Evolutionary conservation across 129 eudicot species (phyloP).

Genomic region (Flaveria trinervia): DNA sequence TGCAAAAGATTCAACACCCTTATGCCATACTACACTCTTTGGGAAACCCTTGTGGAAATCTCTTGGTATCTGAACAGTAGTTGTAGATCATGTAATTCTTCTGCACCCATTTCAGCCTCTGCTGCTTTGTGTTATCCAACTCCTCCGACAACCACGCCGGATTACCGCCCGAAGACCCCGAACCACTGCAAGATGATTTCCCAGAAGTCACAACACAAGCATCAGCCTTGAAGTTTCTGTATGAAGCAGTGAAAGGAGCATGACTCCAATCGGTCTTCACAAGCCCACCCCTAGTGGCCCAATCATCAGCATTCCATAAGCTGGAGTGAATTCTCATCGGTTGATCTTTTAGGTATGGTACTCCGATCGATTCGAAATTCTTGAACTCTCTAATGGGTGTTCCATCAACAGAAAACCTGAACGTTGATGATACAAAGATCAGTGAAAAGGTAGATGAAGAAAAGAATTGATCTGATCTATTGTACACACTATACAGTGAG

Average conservation of each 20-base stretch:
- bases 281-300: slow-evolving; percentile 71
- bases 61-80: slow-evolving; percentile 54
- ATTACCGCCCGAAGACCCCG: slow-evolving; percentile 2
- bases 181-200: slow-evolving; percentile 37
- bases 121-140: slow-evolving; percentile 51
- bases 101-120: slow-evolving; percentile 53
- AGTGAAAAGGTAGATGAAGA: neutral
- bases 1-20: neutral
- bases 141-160: slow-evolving; percentile 51
- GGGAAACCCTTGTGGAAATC: slow-evolving; percentile 59
- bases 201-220: slow-evolving; percentile 49
- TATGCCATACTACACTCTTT: slow-evolving; percentile 48
- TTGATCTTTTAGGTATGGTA: slow-evolving; percentile 56
- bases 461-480: no score
- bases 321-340: slow-evolving; percentile 68
- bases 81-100: slow-evolving; percentile 63
- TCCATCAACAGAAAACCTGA: slow-evolving; percentile 65
- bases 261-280: slow-evolving; percentile 55
- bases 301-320: slow-evolving; percentile 62
- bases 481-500: no score
- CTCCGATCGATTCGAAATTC: slow-evolving; percentile 50
- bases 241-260: slow-evolving; percentile 60
- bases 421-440: neutral
- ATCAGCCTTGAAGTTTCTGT: slow-evolving; percentile 49
- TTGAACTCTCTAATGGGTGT: slow-evolving; percentile 64